A percentile compares a stretch with the other conserved stretches of the same genome.
Conservation (phyloP, 371 early-diverging fungal species). For the Mortierella sp. region DNA sequence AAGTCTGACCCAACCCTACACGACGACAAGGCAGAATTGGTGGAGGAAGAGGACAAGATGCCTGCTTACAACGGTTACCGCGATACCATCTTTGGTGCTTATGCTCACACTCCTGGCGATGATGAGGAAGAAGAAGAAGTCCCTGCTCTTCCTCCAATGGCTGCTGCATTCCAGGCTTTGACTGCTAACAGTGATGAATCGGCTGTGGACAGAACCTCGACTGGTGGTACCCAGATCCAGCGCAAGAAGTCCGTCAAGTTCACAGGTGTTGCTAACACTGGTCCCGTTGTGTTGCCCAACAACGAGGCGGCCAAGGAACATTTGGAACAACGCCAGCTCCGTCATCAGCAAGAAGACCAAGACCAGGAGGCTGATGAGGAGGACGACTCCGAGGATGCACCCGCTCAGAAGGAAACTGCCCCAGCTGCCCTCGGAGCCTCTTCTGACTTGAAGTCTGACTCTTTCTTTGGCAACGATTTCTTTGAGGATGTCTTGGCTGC, state of each 20-base stretch:
- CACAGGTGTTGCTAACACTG: constrained; percentile 31
- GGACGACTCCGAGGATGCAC: background rate
- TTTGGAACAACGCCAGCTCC: background rate
- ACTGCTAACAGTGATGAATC: too few relatives aligned
- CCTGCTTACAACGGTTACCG: constrained; percentile 48
- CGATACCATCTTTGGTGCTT: constrained; percentile 52
- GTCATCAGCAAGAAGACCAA: too few relatives aligned
- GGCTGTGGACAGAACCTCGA: background rate
- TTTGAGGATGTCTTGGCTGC: constrained; percentile 47
- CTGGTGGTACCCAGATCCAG: constrained; percentile 20
- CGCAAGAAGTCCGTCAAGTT: constrained; percentile 54
- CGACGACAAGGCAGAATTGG: constrained; percentile 47
- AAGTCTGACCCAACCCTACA: constrained; percentile 37
- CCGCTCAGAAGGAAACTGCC: too few relatives aligned
- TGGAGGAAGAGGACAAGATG: constrained; percentile 17
- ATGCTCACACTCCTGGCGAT: constrained; percentile 30
- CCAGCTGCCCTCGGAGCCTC: constrained; percentile 3
- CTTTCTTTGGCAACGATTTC: constrained; percentile 24
- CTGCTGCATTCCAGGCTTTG: too few relatives aligned
- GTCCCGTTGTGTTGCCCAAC: constrained; percentile 21
- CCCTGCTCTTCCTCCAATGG: background rate
- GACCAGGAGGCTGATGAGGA: too few relatives aligned
- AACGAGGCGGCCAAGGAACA: background rate
- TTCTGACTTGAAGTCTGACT: constrained; percentile 6
- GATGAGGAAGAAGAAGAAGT: constrained; percentile 22